These are phyloP conservation scores for Curvularia spicifera DNA, from an alignment of 2,329 filamentous ascomycete genomes.

Conservation along the genomic window DNA sequence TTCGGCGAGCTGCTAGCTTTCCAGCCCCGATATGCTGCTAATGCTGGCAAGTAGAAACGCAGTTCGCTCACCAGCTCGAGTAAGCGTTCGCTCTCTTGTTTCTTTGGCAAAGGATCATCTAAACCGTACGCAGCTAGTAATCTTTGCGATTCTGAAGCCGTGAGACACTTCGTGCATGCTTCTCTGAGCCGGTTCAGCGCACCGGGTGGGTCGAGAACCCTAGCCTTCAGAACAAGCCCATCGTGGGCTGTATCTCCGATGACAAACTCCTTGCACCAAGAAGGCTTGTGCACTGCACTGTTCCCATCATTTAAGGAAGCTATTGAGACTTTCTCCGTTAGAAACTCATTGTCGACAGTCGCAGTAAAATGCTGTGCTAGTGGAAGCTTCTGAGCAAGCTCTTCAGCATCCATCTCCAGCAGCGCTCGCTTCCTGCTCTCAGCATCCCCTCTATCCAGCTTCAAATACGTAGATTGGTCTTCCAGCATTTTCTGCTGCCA, in stretches of 20 bases:
- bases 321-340: slow-evolving; percentile 29
- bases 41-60: slow-evolving; percentile 52
- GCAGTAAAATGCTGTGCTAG: slow-evolving; percentile 37
- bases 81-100: slow-evolving; percentile 19
- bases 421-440: slow-evolving; percentile 23
- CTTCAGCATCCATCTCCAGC: slow-evolving; percentile 26
- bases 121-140: slow-evolving; percentile 50
- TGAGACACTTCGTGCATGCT: slow-evolving; percentile 27
- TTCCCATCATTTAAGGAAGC: slow-evolving; percentile 23
- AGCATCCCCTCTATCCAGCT: slow-evolving; percentile 18
- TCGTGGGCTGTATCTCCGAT: slow-evolving; percentile 58
- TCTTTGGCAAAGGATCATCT: slow-evolving; percentile 36
- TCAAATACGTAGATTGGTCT: slow-evolving; percentile 32
- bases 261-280: slow-evolving; percentile 56
- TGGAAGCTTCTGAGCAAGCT: slow-evolving; percentile 31
- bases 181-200: slow-evolving; percentile 20
- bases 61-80: slow-evolving; percentile 54
- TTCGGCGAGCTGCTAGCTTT: slow-evolving; percentile 14
- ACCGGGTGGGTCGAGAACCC: slow-evolving; percentile 42
- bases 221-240: slow-evolving; percentile 35
- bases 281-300: slow-evolving; percentile 43
- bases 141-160: slow-evolving; percentile 21
- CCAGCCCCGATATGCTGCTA: slow-evolving; percentile 48
- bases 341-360: slow-evolving; percentile 32
- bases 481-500: slow-evolving; percentile 40